These are phyloP conservation scores for Volvox africanus DNA, from an alignment of 139 green algal species.

Conservation along the genomic window DNA sequence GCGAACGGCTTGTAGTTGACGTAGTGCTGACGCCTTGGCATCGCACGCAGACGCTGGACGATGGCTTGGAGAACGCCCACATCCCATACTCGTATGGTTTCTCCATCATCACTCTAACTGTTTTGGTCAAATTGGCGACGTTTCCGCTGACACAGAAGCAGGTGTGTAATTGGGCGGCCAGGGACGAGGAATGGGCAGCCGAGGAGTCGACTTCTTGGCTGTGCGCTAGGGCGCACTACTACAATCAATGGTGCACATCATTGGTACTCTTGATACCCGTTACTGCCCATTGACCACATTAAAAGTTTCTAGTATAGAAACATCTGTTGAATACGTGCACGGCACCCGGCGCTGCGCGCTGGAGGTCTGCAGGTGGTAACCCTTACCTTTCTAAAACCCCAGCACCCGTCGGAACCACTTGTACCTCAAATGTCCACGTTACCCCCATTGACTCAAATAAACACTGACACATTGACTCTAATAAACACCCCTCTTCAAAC, in stretches of 20 bases:
- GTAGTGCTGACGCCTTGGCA: background rate
- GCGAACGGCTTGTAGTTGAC: background rate
- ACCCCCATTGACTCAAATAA: background rate
- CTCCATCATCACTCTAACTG: slow-evolving; percentile 67
- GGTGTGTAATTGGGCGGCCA: slow-evolving; percentile 50
- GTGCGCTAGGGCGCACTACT: too few species aligned
- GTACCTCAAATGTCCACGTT: background rate
- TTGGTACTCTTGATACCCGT: too few species aligned
- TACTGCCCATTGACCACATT: too few species aligned
- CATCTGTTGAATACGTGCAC: too few species aligned
- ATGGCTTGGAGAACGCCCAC: slow-evolving; percentile 70
- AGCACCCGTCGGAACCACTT: background rate
- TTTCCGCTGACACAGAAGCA: slow-evolving; percentile 97
- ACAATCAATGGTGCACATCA: too few species aligned
- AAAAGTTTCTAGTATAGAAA: too few species aligned
- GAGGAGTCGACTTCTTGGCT: too few species aligned
- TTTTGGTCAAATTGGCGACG: slow-evolving; percentile 91
- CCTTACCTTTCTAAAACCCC: background rate
- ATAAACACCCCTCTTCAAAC: background rate
- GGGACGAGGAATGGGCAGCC: too few species aligned
- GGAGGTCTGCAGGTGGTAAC: background rate
- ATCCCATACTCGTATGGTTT: slow-evolving; percentile 95
- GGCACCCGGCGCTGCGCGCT: too few species aligned
- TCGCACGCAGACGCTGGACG: slow-evolving; percentile 79
- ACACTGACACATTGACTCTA: background rate